phyloP scores from a whole-genome alignment of 768 basidiomycete genomes.

The Trametes gibbosa region DNA sequence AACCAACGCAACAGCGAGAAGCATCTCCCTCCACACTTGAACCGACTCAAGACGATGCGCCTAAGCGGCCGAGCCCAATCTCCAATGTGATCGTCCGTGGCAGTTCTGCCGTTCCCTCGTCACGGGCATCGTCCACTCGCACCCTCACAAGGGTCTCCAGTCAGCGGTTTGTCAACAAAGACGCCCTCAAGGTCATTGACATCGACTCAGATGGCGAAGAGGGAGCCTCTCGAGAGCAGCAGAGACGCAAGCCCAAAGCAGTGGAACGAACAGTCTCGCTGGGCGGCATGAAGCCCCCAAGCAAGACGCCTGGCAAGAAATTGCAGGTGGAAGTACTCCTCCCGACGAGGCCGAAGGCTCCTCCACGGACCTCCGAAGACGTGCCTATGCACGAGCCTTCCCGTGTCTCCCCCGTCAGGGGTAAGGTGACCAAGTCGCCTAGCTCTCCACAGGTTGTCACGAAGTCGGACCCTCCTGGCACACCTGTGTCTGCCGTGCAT shows the following conservation, averaged over 20 bases:
- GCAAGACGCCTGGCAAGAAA: slow-evolving; percentile 8
- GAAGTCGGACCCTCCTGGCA: not conserved
- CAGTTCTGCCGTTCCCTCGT: not conserved
- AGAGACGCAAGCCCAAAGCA: not conserved
- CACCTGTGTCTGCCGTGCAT: slow-evolving; percentile 12
- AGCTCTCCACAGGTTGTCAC: not conserved
- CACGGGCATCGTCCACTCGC: slow-evolving; percentile 8
- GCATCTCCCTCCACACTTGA: not conserved
- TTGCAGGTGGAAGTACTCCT: slow-evolving; percentile 12
- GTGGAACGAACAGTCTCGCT: not conserved
- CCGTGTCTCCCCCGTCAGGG: not conserved
- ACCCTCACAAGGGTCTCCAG: not conserved
- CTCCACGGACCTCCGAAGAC: not conserved
- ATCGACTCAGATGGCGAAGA: slow-evolving; percentile 20
- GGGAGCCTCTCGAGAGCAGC: not conserved
- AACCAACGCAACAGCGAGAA: not conserved
- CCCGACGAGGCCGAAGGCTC: not conserved
- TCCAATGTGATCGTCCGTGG: not conserved
- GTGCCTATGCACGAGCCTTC: not conserved
- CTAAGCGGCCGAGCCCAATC: not conserved
- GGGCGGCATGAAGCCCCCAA: slow-evolving; percentile 3
- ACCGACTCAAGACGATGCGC: not conserved
- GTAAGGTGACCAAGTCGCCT: not conserved
- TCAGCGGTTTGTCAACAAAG: not conserved
- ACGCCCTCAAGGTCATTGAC: slow-evolving; percentile 18